Evolutionary conservation across 2,329 filamentous ascomycete species (phyloP).

Genomic region (Colletotrichum theobromicola): DNA sequence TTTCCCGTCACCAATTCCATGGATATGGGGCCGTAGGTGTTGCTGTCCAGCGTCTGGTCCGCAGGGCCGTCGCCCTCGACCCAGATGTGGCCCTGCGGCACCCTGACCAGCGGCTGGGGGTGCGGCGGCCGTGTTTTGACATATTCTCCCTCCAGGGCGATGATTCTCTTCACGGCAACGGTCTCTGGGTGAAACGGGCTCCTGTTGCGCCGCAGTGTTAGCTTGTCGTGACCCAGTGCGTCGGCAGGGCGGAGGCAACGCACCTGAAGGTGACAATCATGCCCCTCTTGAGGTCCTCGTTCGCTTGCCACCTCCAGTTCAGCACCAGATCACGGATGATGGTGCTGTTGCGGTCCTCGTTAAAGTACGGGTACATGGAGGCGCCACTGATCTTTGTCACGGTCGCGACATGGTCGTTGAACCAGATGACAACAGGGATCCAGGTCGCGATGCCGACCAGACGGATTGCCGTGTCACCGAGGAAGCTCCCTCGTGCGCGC

Average conservation of each 20-base stretch:
- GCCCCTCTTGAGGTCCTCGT: conserved; percentile 66
- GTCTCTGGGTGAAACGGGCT: conserved; percentile 74
- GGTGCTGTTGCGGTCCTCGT: conserved; percentile 66
- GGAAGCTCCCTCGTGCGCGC: conserved; percentile 26
- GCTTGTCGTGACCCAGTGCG: background rate
- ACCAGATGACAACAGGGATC: conserved; percentile 65
- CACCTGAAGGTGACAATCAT: conserved; percentile 78
- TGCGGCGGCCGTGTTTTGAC: conserved; percentile 71
- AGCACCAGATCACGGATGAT: conserved; percentile 60
- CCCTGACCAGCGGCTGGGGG: conserved; percentile 58
- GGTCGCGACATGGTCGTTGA: conserved; percentile 66
- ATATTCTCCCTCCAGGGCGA: conserved; percentile 81
- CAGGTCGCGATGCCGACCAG: conserved; percentile 62
- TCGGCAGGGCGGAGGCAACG: conserved; percentile 23
- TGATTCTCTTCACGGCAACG: conserved; percentile 79
- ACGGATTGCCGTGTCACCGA: conserved; percentile 26
- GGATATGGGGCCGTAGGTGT: conserved; percentile 86
- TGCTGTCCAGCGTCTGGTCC: conserved; percentile 79
- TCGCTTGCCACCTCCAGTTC: conserved; percentile 63
- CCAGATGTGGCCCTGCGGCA: conserved; percentile 91
- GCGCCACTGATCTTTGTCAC: conserved; percentile 61
- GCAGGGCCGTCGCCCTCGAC: conserved; percentile 87
- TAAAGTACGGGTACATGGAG: conserved; percentile 82
- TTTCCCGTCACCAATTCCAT: conserved; percentile 76
- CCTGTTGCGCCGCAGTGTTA: conserved; percentile 43